Evolutionary conservation across 176 grass and related monocot species (phyloP).

Genomic region (Chloris gayana): DNA sequence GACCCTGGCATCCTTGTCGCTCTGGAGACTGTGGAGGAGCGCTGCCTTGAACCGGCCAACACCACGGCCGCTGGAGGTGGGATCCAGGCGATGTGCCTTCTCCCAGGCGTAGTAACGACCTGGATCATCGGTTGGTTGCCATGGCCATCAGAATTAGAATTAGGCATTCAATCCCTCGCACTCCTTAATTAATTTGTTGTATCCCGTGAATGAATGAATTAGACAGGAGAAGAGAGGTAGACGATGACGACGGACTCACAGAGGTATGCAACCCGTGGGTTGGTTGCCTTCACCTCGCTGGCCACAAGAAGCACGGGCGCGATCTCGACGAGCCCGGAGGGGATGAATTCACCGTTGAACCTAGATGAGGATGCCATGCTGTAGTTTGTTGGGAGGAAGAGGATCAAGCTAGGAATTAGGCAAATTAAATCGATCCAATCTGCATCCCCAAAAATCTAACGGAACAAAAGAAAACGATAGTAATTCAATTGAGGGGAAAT

Average conservation of each 20-base stretch:
- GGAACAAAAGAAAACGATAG: too few species aligned
- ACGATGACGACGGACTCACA: slow-evolving; percentile 30
- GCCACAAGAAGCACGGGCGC: slow-evolving; percentile 75
- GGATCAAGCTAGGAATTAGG: too few species aligned
- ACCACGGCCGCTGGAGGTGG: slow-evolving; percentile 70
- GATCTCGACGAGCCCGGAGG: slow-evolving; percentile 75
- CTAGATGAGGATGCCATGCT: too few species aligned
- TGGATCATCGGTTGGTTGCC: neutral
- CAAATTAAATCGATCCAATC: too few species aligned
- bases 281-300: slow-evolving; percentile 70
- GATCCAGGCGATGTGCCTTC: slow-evolving; percentile 87
- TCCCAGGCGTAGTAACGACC: slow-evolving; percentile 88
- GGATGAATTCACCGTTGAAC: slow-evolving; percentile 50
- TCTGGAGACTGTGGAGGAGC: slow-evolving; percentile 67
- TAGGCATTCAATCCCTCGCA: too few species aligned
- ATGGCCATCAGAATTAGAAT: neutral
- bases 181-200: too few species aligned
- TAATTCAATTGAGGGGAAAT: too few species aligned
- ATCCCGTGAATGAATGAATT: too few species aligned
- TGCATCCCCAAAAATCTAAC: too few species aligned
- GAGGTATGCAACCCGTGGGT: slow-evolving; percentile 73
- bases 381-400: too few species aligned
- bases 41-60: slow-evolving; percentile 90
- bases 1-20: slow-evolving; percentile 82
- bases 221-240: too few species aligned